Evolutionary conservation across 73 alveolate genomes (phyloP).

Genomic region (Paramecium primaurelia): DNA sequence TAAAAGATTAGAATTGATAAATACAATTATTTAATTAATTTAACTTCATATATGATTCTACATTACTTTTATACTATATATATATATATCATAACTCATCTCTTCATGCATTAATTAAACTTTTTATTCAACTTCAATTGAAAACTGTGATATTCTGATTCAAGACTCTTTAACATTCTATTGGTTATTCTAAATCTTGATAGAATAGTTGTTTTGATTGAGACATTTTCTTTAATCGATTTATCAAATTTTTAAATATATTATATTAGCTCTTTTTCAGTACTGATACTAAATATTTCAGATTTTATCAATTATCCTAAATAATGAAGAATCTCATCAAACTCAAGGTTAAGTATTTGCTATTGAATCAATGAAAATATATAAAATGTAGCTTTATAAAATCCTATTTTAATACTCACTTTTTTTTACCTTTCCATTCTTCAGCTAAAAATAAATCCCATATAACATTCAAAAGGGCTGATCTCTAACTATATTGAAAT

Average conservation of each 20-base stretch:
- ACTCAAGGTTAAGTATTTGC: constrained; percentile 9
- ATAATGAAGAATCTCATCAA: constrained; percentile 56
- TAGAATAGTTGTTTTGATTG: not conserved
- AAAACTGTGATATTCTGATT: constrained; percentile 29
- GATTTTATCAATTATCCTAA: constrained; percentile 42
- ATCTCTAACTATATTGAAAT: constrained; percentile 64
- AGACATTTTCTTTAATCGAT: not conserved
- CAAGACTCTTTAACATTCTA: constrained; percentile 19
- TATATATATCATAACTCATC: not conserved
- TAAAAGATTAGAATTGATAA: not conserved
- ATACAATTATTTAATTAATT: not conserved
- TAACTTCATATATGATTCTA: not conserved
- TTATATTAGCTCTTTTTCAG: not conserved
- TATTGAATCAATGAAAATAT: not conserved
- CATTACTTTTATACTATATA: not conserved
- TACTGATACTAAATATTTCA: constrained; percentile 11
- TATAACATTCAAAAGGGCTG: constrained; percentile 64
- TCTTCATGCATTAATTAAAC: not conserved
- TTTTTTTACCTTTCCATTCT: constrained; percentile 69
- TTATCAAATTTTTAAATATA: not conserved
- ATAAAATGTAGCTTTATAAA: not conserved
- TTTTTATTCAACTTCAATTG: not conserved
- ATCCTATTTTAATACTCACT: constrained; percentile 18
- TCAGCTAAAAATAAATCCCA: constrained; percentile 74
- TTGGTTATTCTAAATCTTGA: not conserved